Base-by-base conservation (phyloP, 345 rosid species). In the Eutrema heterophyllum region DNA sequence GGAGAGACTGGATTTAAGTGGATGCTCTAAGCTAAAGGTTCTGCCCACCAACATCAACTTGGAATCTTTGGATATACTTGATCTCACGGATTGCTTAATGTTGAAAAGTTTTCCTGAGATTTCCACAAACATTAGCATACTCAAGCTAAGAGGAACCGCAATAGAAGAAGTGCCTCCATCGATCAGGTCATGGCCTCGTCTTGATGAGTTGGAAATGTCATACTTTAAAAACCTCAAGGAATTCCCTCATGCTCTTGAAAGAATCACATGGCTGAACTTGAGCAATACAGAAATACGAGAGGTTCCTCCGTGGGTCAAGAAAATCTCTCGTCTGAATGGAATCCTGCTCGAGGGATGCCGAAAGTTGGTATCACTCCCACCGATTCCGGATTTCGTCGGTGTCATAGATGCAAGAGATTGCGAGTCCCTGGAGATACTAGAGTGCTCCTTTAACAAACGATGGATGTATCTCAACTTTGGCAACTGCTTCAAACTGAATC, bases 31-130 rank as follows among this genome's bases (percentile, higher is more conserved):
- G 35, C 55, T 69, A 56, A 9, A 32, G 55, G 35, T 0, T 44
- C 45, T 69, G 18, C 64, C 64, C 2, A 56, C 9, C n/a, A 18
- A 69, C 54, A 56, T 69, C 55, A 69, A 69, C 64, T 4, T 69
- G 55, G 64, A 45, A 4, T 56, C 64, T 32, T 39, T 69, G 1
- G 0, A 7, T 0, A 0, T 0, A 2, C 64, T 69, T 7, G 0
- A 7, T 53, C 21, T 32, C 40, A 0, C 0, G 1, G 1, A 5
- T 12, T 69, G 55, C 55, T 5, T n/a, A 0, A 0, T 4, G 53
- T 43, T 68, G 44, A 68, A 41, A 55, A 0, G 2, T 1, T 68
- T 68, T 43, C 72, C 54, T 12, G 14, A 55, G 24, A 68, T 55
- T 3, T 68, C 73, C 14, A 55, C 53, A 55, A 55, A 43, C 13